phyloP scores from a whole-genome alignment of 78 protist genomes.

The Dictyostelium firmibasis region DNA sequence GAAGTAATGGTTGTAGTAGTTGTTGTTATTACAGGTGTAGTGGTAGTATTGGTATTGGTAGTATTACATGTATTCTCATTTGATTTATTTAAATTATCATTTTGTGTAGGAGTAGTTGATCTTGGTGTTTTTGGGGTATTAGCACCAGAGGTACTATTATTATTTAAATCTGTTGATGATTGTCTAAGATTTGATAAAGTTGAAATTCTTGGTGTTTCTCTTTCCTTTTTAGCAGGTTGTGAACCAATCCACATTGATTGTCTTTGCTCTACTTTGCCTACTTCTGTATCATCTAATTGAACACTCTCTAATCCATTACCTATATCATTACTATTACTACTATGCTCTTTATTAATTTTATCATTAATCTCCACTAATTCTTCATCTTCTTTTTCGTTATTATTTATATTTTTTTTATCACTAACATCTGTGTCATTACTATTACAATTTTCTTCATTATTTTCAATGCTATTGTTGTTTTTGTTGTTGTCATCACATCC shows the following conservation, averaged over 20 bases:
- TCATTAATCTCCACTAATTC: neutral
- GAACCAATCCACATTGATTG: slow-evolving; percentile 20
- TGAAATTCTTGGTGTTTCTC: neutral
- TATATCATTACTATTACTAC: neutral
- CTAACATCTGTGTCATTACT: neutral
- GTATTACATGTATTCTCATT: neutral
- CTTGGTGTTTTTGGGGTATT: neutral
- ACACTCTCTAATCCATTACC: neutral
- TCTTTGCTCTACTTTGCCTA: neutral
- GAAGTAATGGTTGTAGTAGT: neutral
- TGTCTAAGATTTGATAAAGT: neutral
- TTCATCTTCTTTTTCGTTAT: neutral
- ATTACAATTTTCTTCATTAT: neutral
- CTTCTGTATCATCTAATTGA: neutral
- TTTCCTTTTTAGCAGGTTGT: slow-evolving; percentile 1
- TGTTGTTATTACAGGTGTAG: neutral
- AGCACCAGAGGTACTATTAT: neutral
- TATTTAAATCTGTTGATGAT: neutral
- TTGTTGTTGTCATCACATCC: neutral
- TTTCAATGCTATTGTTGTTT: too few relatives aligned
- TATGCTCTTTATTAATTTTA: neutral
- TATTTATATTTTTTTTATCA: neutral
- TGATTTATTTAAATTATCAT: neutral
- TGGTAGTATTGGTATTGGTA: neutral
- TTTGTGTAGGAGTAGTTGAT: neutral